A percentile compares a stretch with the other conserved stretches of the same genome.
phyloP scores from a whole-genome alignment of 179 eudicot species.

The Beta corolliflora region DNA sequence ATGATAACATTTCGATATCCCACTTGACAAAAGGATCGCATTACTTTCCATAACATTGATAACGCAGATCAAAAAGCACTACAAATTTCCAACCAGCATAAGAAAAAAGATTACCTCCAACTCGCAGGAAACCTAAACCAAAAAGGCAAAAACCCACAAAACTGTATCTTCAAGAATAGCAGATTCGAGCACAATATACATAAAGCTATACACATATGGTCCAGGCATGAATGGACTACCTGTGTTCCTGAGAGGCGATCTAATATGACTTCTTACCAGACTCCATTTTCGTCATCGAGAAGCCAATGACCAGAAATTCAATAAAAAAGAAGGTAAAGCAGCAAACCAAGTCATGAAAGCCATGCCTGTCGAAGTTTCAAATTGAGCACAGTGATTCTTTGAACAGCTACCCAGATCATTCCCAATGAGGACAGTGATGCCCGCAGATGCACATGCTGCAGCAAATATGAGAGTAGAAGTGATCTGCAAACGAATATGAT shows the following conservation, averaged over 20 bases:
- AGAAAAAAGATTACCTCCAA: conserved; percentile 8
- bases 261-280: conserved; percentile 12
- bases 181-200: conserved; percentile 22
- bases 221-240: conserved; percentile 13
- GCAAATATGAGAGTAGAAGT: conserved; percentile 75
- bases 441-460: conserved; percentile 85
- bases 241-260: neutral
- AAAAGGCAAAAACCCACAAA: conserved; percentile 11
- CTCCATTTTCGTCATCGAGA: conserved; percentile 35
- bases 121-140: conserved; percentile 7
- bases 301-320: conserved; percentile 79
- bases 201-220: conserved; percentile 29
- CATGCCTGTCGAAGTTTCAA: conserved; percentile 84
- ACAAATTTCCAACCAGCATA: conserved; percentile 22
- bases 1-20: neutral
- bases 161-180: conserved; percentile 20
- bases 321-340: conserved; percentile 64
- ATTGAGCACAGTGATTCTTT: conserved; percentile 67
- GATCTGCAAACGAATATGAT: conserved; percentile 42
- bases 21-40: conserved; percentile 1
- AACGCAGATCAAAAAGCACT: neutral
- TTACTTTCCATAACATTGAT: neutral
- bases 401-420: conserved; percentile 66
- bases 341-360: conserved; percentile 85
- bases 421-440: conserved; percentile 73